Base-by-base conservation (phyloP, 495 filamentous ascomycete species). In the Apodospora peruviana region DNA sequence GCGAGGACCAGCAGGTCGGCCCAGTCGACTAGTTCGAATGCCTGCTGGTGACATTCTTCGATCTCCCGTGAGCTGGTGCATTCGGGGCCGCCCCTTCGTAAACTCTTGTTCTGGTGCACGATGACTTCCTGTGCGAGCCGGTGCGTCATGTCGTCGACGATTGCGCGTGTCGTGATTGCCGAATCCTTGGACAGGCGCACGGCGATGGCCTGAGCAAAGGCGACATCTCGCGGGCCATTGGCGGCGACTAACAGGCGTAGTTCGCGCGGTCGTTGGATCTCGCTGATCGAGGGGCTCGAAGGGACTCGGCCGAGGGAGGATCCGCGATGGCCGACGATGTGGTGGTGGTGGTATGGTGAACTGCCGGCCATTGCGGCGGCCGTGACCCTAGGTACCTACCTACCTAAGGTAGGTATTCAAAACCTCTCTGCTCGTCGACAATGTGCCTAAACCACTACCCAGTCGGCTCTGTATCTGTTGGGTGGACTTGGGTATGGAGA, bases 1-100 rank as follows among this genome's bases (percentile, higher is more conserved):
- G 86, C 87, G 11, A 93, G 76, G 19, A 93, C 75, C 16, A 93
- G 73, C 61, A 95, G 69, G 65, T 93, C 86, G n/a, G 88, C 87
- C 89, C 89, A 95, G 56, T 87, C 81, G 52, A 85, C 84, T 23
- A 90, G 76, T 55, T 88, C 84, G 8, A 77, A 82, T 18, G 85
- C 86, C 51, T 85, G 61, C 40, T 68, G 67, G 43, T 67, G 66
- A 25, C 61, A 69, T 14, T 60, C 64, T 50, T 77, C 74, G 56
- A 77, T 66, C 22, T 70, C 66, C 23, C 58, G 55, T 11, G 65
- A 58, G 21, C 59, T 61, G 40, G 43, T 23, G 47, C 48, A 56
- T 5, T 68, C 59, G 29, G 57, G 48, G 0, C 51, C 56, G 29
- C 50, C 57, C 11, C 51, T 53, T 10, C 58, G 56, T 23, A 75